A percentile compares a stretch with the other conserved stretches of the same genome.
Evolutionary conservation across 495 filamentous ascomycete species (phyloP).

Genomic region (Thozetella sp.): DNA sequence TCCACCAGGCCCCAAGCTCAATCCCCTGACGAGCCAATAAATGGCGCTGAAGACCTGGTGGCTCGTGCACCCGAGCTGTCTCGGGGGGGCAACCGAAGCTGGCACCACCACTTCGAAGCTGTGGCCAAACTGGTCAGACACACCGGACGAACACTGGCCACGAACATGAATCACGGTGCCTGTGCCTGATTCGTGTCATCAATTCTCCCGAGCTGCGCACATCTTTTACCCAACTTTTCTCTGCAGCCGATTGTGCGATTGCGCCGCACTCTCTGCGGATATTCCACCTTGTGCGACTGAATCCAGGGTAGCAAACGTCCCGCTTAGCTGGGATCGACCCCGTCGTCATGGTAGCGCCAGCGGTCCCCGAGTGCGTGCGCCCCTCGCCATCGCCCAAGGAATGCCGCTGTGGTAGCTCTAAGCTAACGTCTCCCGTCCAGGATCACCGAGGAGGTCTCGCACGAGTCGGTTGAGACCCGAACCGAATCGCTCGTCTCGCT

Average conservation of each 20-base stretch:
- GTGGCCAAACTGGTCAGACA: conserved; percentile 1
- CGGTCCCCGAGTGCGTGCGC: conserved; percentile 79
- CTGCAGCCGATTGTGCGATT: not conserved
- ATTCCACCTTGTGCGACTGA: not conserved
- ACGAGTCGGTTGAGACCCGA: conserved; percentile 85
- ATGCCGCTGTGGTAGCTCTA: not conserved
- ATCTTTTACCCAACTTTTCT: conserved; percentile 1
- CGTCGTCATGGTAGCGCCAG: conserved; percentile 79
- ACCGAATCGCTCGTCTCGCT: conserved; percentile 82
- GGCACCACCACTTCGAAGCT: not conserved
- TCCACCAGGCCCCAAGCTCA: not conserved
- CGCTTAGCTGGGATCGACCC: conserved; percentile 6
- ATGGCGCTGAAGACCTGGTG: not conserved
- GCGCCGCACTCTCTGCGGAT: not conserved
- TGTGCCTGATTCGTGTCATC: conserved; percentile 1
- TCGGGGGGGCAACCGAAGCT: not conserved
- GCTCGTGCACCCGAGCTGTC: not conserved
- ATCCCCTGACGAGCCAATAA: not conserved
- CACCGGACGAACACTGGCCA: conserved; percentile 1
- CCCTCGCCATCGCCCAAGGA: conserved; percentile 11
- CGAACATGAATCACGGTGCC: not conserved
- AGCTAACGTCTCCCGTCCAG: conserved; percentile 45
- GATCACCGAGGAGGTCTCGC: conserved; percentile 87
- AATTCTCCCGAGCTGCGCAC: not conserved
- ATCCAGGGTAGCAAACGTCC: not conserved